Evolutionary conservation across 2,329 filamentous ascomycete species (phyloP), one percentile per base, ranked within the genome.

Genomic region (Paracorniculantispora psalliotae): DNA sequence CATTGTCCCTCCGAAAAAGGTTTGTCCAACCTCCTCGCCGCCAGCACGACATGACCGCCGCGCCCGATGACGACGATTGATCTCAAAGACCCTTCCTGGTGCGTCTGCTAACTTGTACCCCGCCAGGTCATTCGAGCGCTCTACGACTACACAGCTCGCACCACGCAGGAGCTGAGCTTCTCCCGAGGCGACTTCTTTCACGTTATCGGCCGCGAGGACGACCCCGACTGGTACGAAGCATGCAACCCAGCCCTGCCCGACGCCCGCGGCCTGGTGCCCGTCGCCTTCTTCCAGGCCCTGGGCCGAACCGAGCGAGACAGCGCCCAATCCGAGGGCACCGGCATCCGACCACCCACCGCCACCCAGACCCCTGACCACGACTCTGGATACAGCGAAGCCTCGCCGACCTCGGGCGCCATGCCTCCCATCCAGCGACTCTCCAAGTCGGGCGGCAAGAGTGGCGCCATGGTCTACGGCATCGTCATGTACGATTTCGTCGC

Each of bases 401-500:
- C 67, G 6, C 62, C 65, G 37, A 55, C 58, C 3, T 66, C 71
- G 15, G 69, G 68, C 7, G 54, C 62, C 17, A 41, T 25, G 33
- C 54, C 33, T 41, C 25, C 28, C 26, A n/a, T n/a, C n/a, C 61
- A 59, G 69, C 71, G 81, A 50, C 77, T 71, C 64, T 82, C 82
- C 60, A 81, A 81, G 65, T 76, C 77, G 2, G 71, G 78, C 63
- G 77, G 78, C 65, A 82, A 79, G 68, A 74, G 75, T 2, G 91
- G 91, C 53, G 89, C 91, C 56, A 96, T 96, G 87, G 91, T 99
- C 35, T 97, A 97, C 70, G 94, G 94, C 62, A 88, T 97, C 60
- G 94, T 99, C 65, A 90, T 96, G 80, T 97, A 97, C 73, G 92
- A 97, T 74, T 99, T 99, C 75, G 86, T 90, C 66, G 94, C 94